These are phyloP conservation scores for Hepatocystis sp. DNA, from an alignment of 169 alveolate species.

Conservation along the genomic window DNA sequence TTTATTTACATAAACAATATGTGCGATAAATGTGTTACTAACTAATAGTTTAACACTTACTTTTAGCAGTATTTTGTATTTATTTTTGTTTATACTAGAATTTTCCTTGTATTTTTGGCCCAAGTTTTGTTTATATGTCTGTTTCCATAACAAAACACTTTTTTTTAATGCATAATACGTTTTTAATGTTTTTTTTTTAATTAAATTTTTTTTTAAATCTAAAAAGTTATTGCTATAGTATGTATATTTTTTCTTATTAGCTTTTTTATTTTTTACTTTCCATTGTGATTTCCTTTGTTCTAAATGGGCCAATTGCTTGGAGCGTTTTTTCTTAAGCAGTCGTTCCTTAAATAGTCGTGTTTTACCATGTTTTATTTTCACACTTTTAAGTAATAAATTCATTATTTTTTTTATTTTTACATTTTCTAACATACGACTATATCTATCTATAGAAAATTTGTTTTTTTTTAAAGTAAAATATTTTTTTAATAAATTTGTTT, in stretches of 20 bases:
- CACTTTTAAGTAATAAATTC: background rate
- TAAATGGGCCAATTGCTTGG: background rate
- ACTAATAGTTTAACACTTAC: slow-evolving; percentile 45
- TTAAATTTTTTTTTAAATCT: slow-evolving; percentile 33
- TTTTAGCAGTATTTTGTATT: slow-evolving; percentile 35
- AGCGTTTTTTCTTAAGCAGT: background rate
- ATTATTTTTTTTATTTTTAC: background rate
- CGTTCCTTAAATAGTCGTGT: background rate
- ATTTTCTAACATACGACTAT: slow-evolving; percentile 13
- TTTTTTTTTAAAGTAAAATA: slow-evolving; percentile 15
- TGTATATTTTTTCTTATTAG: background rate
- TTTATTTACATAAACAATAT: slow-evolving; percentile 33
- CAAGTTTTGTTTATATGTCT: background rate
- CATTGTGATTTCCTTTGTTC: background rate
- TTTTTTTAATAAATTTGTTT: background rate
- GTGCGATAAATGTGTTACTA: slow-evolving; percentile 31
- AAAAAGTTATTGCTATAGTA: slow-evolving; percentile 12
- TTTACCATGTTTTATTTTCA: slow-evolving; percentile 3
- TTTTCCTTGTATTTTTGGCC: background rate
- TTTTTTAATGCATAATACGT: slow-evolving; percentile 2
- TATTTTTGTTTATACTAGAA: slow-evolving; percentile 1
- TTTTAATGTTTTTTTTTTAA: slow-evolving; percentile 36
- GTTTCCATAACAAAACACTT: too few species aligned
- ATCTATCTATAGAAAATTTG: slow-evolving; percentile 1
- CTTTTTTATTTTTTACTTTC: background rate